Percentiles rank a stretch among this genome's conserved stretches.
Conservation (phyloP, 805 yeast species). For the Candida vaughaniae region DNA sequence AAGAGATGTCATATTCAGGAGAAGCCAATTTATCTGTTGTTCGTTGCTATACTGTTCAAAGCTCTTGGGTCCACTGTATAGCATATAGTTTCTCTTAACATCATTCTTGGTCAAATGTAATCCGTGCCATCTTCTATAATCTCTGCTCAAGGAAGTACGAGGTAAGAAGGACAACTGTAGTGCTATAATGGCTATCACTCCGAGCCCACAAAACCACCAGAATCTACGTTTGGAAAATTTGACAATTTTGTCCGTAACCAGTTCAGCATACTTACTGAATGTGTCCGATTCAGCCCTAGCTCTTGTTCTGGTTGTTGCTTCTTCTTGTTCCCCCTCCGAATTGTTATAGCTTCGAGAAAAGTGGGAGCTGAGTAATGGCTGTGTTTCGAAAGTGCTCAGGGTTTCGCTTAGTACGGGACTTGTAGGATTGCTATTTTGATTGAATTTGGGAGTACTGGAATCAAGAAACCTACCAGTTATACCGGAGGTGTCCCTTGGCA, state of each 20-base stretch:
- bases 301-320: background rate
- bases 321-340: background rate
- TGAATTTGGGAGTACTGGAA: no score
- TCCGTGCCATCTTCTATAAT: slow-evolving; percentile 72
- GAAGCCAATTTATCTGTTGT: slow-evolving; percentile 26
- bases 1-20: slow-evolving; percentile 25
- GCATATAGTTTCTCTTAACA: slow-evolving; percentile 59
- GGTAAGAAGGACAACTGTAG: slow-evolving; percentile 77
- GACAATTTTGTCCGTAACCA: slow-evolving; percentile 12
- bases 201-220: slow-evolving; percentile 46
- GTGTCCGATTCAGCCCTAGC: background rate
- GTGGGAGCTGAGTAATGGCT: slow-evolving; percentile 5
- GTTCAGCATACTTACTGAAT: slow-evolving; percentile 4
- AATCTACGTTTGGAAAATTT: slow-evolving; percentile 35
- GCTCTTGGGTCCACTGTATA: slow-evolving; percentile 25
- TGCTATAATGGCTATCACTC: slow-evolving; percentile 49
- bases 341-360: background rate
- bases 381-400: background rate
- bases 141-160: slow-evolving; percentile 78
- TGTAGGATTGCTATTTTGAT: background rate
- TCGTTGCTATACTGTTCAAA: slow-evolving; percentile 20
- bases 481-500: background rate
- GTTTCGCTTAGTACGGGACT: slow-evolving; percentile 4
- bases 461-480: background rate
- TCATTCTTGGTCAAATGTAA: slow-evolving; percentile 66